Evolutionary conservation across 2,329 filamentous ascomycete species (phyloP), one percentile per base, ranked within the genome.

Genomic region (Aspergillus brunneoviolaceus): DNA sequence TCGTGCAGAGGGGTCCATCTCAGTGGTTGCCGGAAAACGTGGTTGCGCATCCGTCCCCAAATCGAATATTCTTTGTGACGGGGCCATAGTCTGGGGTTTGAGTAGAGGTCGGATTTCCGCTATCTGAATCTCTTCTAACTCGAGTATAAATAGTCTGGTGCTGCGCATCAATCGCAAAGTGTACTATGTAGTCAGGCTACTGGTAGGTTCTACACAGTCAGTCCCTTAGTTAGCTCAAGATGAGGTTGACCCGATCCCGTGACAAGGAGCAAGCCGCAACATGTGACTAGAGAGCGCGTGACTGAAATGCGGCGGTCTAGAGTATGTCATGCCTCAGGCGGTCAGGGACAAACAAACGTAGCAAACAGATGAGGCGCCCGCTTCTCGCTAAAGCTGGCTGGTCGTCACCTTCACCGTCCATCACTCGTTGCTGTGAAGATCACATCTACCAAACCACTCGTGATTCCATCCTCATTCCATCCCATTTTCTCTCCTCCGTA

Each of bases 401-500:
- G 62, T 64, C 65, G 62, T 67, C 67, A 67, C 62, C 63, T 55
- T 69, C 67, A 69, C 67, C 67, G 67, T 64, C 64, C 62, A 66
- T 67, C 63, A 60, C 65, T 66, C 54, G 63, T 66, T 64, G 61
- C 64, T 64, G 64, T 51, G 60, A 65, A 60, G 63, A 66, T 65
- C 64, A 60, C 65, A 65, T 67, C 66, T 63, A 57, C 62, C 52
- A 63, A 61, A 50, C 56, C 57, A 62, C 58, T 65, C 53, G 60
- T 63, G 58, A 63, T 64, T 58, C 48, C 59, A 56, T 59, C 63
- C 55, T 57, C 51, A 59, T 59, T 56, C 56, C 48, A 50, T 60
- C 61, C 56, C 49, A 25, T 52, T 60, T 42, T 59, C 51, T 55
- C 55, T 52, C 51, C 49, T 55, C 57, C 35, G 55, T 58, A 25